Base-by-base conservation (phyloP, 306 rosid genomes). In the Hippophae tibetana region DNA sequence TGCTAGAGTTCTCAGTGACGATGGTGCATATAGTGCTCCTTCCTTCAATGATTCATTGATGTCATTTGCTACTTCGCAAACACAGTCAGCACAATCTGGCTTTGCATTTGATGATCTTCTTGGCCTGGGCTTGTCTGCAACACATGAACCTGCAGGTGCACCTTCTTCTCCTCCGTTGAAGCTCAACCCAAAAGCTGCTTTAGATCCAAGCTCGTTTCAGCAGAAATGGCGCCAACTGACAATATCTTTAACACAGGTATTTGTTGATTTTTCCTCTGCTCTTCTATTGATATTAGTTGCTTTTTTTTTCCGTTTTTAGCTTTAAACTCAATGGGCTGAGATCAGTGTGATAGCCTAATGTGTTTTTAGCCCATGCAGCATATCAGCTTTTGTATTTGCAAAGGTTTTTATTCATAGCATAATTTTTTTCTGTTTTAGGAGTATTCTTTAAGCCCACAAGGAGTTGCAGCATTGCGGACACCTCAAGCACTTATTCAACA, bases 201-300 rank as follows among this genome's bases (percentile, higher is more conserved):
- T 88, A 74, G 99, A 86, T 72, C 97, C 99, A 14, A 74, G 89
- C 63, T 57, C 89, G 47, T 93, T 93, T 76, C 99, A 93, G 86
- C 99, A 88, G 66, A 93, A 88, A 76, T 93, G 99, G 99, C 99
- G 95, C 70, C 99, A 88, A 75, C 78, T 93, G 47, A 90, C 99
- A 18, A 42, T 93, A 75, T 84, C 97, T 13, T 47, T 67, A 73
- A 81, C 97, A 14, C 90, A 85, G 96, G 99, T 47, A 31, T 43
- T 38, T 31, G 63, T 54, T 76, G 48, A 12, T 68, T 57, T 23
- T 45, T 62, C 61, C 31, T 53, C 18, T 5, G 48, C 40, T 41
- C 38, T 14, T 48, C 68, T 63, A 25, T 60, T 65, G 48, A 57
- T 69, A 40, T 13, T 14, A 26, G 23, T 26, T 31, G 45, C 59